phyloP scores from a whole-genome alignment of 2,329 filamentous ascomycete genomes.

The Hypoxylon sp. region DNA sequence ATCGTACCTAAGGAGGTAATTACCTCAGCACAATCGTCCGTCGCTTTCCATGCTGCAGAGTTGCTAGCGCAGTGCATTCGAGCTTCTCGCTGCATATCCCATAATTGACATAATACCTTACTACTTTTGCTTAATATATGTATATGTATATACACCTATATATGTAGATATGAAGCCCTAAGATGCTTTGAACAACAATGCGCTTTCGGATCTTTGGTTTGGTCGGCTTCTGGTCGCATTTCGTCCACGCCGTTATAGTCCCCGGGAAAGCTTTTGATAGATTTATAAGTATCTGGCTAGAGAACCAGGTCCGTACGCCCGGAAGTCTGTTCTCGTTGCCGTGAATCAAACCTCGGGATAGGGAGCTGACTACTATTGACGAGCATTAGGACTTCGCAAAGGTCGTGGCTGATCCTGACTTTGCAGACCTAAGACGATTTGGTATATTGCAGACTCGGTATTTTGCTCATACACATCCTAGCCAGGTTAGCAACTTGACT shows the following conservation, averaged over 20 bases:
- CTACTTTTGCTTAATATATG: no score
- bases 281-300: conserved; percentile 63
- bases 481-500: conserved; percentile 44
- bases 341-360: no score
- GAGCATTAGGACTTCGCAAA: conserved; percentile 60
- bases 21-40: no score
- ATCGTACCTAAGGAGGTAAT: no score
- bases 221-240: conserved; percentile 34
- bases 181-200: conserved; percentile 38
- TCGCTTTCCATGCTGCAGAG: background rate
- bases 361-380: conserved; percentile 3
- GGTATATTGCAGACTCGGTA: conserved; percentile 63
- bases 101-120: background rate
- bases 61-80: background rate
- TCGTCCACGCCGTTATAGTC: conserved; percentile 50
- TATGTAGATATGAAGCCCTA: conserved; percentile 1
- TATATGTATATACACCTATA: no score
- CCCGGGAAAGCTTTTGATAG: conserved; percentile 59
- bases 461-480: conserved; percentile 62
- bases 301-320: conserved; percentile 58
- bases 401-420: conserved; percentile 58
- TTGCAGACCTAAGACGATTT: conserved; percentile 59
- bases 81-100: background rate
- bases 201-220: conserved; percentile 38
- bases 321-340: background rate